phyloP scores from a whole-genome alignment of 352 stramenopile genomes.

The Phytophthora vignae region DNA sequence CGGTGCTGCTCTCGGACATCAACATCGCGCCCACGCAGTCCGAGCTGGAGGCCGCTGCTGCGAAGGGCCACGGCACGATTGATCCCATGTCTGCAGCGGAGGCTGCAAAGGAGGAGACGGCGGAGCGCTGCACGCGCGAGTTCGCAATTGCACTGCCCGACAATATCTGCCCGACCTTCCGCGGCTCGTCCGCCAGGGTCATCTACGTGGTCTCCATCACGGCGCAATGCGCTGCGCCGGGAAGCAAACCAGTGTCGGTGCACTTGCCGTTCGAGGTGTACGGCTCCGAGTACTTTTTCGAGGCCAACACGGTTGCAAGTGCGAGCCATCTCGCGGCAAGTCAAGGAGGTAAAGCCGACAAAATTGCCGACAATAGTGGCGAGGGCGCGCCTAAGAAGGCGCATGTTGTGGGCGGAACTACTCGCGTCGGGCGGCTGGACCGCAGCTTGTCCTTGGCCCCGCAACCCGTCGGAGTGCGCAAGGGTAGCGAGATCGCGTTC shows the following conservation, averaged over 20 bases:
- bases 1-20: conserved; percentile 62
- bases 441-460: conserved; percentile 42
- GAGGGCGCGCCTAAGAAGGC: conserved; percentile 15
- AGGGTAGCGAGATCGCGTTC: conserved; percentile 70
- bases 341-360: conserved; percentile 13
- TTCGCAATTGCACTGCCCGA: conserved; percentile 64
- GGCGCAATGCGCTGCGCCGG: conserved; percentile 28
- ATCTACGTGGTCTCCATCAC: conserved; percentile 76
- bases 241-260: conserved; percentile 48
- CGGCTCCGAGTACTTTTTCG: conserved; percentile 58
- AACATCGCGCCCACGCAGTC: conserved; percentile 57
- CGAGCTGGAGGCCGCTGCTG: conserved; percentile 27
- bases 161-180: conserved; percentile 64
- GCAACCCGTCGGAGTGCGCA: conserved; percentile 60
- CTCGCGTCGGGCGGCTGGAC: conserved; percentile 36
- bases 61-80: conserved; percentile 11
- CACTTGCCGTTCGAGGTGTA: conserved; percentile 76
- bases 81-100: conserved; percentile 15
- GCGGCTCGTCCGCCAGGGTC: conserved; percentile 59
- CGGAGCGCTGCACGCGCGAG: conserved; percentile 50
- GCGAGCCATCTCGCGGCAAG: conserved; percentile 32
- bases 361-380: conserved; percentile 8
- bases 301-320: conserved; percentile 41
- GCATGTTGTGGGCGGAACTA: conserved; percentile 29
- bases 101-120: conserved; percentile 41